phyloP scores from a whole-genome alignment of 176 grass and related monocot species.

The Cocos nucifera region DNA sequence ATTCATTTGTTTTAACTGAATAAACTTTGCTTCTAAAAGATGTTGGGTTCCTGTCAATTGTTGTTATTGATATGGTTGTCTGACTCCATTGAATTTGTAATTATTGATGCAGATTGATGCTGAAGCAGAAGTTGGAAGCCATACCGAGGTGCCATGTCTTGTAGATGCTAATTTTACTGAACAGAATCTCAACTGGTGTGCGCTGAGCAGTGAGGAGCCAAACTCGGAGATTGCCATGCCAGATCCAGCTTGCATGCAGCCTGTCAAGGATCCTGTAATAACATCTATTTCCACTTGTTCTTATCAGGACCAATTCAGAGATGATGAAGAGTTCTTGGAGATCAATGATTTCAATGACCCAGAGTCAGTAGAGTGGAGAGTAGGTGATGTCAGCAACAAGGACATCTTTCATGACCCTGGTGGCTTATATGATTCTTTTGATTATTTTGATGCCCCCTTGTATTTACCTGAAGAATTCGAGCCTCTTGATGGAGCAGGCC shows the following conservation, averaged over 20 bases:
- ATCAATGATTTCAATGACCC: slow-evolving; percentile 68
- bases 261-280: slow-evolving; percentile 21
- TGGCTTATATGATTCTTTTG: slow-evolving; percentile 21
- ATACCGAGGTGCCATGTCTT: slow-evolving; percentile 10
- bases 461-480: slow-evolving; percentile 40
- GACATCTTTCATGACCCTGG: slow-evolving; percentile 19
- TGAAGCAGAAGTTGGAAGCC: slow-evolving; percentile 9
- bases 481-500: slow-evolving; percentile 16
- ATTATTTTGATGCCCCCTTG: slow-evolving; percentile 47
- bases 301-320: slow-evolving; percentile 1
- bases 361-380: slow-evolving; percentile 31
- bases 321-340: slow-evolving; percentile 75
- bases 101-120: slow-evolving; percentile 28
- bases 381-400: slow-evolving; percentile 14
- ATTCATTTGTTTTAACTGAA: neutral
- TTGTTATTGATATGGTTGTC: neutral
- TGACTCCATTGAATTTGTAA: slow-evolving; percentile 12
- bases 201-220: neutral
- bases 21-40: neutral
- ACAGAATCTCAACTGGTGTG: neutral
- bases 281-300: slow-evolving; percentile 3
- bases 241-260: slow-evolving; percentile 27
- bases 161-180: slow-evolving; percentile 4
- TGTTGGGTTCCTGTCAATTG: neutral
- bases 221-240: slow-evolving; percentile 31